Evolutionary conservation across 768 basidiomycete species (phyloP).

Genomic region (Dioszegia hungarica): DNA sequence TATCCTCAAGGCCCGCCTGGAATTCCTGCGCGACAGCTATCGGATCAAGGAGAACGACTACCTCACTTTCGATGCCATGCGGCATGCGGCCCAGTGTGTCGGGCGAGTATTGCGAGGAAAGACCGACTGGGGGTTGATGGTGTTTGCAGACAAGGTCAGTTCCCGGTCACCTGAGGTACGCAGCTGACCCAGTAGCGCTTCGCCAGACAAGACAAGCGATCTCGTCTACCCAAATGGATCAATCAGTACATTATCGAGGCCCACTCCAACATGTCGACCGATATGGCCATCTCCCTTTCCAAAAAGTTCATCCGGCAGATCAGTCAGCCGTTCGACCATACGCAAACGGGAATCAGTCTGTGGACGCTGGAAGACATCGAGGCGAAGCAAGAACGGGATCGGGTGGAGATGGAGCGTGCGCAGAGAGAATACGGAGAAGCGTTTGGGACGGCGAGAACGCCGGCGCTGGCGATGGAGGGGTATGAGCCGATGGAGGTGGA

Average conservation of each 20-base stretch:
- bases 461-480: slow-evolving; percentile 4
- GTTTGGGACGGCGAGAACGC: slow-evolving; percentile 10
- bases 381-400: slow-evolving; percentile 76
- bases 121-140: slow-evolving; percentile 99
- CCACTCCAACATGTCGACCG: slow-evolving; percentile 92
- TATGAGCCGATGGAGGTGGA: slow-evolving; percentile 7
- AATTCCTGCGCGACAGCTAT: slow-evolving; percentile 96
- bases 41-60: slow-evolving; percentile 98
- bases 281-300: slow-evolving; percentile 90
- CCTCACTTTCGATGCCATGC: slow-evolving; percentile 97
- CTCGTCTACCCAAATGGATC: slow-evolving; percentile 96
- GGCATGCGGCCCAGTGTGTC: slow-evolving; percentile 97
- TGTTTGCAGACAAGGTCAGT: slow-evolving; percentile 92
- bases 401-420: slow-evolving; percentile 56
- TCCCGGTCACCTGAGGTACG: background rate
- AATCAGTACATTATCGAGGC: slow-evolving; percentile 99
- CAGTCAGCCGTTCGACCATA: slow-evolving; percentile 94
- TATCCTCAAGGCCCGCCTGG: slow-evolving; percentile 91
- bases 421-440: slow-evolving; percentile 51
- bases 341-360: slow-evolving; percentile 85
- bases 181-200: slow-evolving; percentile 33
- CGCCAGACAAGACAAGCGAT: slow-evolving; percentile 54
- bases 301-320: slow-evolving; percentile 98
- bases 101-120: slow-evolving; percentile 96
- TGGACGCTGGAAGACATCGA: slow-evolving; percentile 86